Evolutionary conservation across 2,329 filamentous ascomycete genomes (phyloP).

Genomic region (Alternaria consortialis): DNA sequence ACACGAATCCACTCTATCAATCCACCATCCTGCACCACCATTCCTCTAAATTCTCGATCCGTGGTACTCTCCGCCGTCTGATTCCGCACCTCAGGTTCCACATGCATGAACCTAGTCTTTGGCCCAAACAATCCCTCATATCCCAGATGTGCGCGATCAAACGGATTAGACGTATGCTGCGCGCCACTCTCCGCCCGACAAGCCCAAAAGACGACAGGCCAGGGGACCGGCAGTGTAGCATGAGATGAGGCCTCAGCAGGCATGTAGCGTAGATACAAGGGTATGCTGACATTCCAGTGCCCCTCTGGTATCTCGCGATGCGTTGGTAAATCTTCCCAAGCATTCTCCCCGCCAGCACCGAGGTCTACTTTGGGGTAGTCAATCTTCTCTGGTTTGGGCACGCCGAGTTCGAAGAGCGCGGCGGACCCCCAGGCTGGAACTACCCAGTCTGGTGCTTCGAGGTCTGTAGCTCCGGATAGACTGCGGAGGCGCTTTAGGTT

Average conservation of each 20-base stretch:
- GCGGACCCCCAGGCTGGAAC: slow-evolving; percentile 80
- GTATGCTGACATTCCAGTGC: slow-evolving; percentile 73
- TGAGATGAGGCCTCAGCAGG: slow-evolving; percentile 50
- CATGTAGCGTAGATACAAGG: slow-evolving; percentile 87
- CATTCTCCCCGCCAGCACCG: background rate
- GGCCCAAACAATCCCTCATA: slow-evolving; percentile 83
- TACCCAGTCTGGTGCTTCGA: slow-evolving; percentile 89
- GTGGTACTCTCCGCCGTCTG: background rate
- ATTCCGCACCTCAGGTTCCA: slow-evolving; percentile 42
- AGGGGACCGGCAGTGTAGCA: slow-evolving; percentile 68
- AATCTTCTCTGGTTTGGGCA: slow-evolving; percentile 5
- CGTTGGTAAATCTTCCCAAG: slow-evolving; percentile 6
- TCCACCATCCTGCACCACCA: slow-evolving; percentile 18
- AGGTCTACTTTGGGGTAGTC: slow-evolving; percentile 17
- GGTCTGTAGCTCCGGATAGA: slow-evolving; percentile 79
- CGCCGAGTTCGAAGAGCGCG: slow-evolving; percentile 78
- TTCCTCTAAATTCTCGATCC: no score
- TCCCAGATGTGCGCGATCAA: slow-evolving; percentile 84
- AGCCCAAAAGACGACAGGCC: slow-evolving; percentile 90
- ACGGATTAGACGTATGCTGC: slow-evolving; percentile 80
- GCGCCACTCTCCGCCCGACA: slow-evolving; percentile 73
- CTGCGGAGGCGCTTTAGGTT: slow-evolving; percentile 75
- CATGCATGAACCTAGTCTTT: slow-evolving; percentile 84
- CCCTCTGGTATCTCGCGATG: slow-evolving; percentile 29
- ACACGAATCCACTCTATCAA: slow-evolving; percentile 49